A percentile compares a stretch with the other conserved stretches of the same genome.
Evolutionary conservation across 1,284 basidiomycete species (phyloP).

Genomic region (Salmacisia buchloeana): DNA sequence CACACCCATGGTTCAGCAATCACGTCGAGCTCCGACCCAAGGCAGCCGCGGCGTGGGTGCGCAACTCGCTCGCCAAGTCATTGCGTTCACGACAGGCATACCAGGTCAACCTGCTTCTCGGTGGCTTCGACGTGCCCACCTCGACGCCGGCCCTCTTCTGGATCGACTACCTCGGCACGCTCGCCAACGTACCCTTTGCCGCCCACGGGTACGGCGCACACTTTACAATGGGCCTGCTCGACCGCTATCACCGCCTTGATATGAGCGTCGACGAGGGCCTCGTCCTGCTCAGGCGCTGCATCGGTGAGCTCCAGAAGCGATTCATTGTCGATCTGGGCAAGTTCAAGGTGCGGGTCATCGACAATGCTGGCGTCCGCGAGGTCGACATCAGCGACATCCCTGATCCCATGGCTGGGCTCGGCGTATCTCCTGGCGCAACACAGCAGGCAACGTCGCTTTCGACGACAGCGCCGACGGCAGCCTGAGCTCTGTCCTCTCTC

Average conservation of each 20-base stretch:
- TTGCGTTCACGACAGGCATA: conserved; percentile 83
- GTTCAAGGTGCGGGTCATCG: conserved; percentile 84
- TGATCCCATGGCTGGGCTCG: conserved; percentile 4
- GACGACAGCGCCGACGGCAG: no score
- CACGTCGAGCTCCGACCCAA: conserved; percentile 79
- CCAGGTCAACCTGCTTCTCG: conserved; percentile 84
- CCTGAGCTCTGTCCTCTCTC: no score
- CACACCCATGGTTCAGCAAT: conserved; percentile 21
- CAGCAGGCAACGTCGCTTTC: neutral
- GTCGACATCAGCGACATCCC: conserved; percentile 48
- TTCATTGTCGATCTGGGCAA: conserved; percentile 65
- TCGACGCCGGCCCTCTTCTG: conserved; percentile 73
- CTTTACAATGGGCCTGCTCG: conserved; percentile 84
- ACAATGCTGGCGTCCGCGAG: conserved; percentile 78
- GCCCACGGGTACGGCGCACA: conserved; percentile 94
- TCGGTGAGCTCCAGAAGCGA: conserved; percentile 79
- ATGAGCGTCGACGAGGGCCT: conserved; percentile 77
- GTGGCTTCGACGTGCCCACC: conserved; percentile 73
- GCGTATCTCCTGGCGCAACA: neutral
- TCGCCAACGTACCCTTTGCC: conserved; percentile 80
- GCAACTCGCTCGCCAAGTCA: conserved; percentile 79
- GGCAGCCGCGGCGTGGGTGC: conserved; percentile 89
- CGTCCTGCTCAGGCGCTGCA: conserved; percentile 74
- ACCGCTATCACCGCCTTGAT: conserved; percentile 71
- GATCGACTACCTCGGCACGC: conserved; percentile 91